Conservation (phyloP, 768 basidiomycete genomes). For the Boletus reticuloceps region DNA sequence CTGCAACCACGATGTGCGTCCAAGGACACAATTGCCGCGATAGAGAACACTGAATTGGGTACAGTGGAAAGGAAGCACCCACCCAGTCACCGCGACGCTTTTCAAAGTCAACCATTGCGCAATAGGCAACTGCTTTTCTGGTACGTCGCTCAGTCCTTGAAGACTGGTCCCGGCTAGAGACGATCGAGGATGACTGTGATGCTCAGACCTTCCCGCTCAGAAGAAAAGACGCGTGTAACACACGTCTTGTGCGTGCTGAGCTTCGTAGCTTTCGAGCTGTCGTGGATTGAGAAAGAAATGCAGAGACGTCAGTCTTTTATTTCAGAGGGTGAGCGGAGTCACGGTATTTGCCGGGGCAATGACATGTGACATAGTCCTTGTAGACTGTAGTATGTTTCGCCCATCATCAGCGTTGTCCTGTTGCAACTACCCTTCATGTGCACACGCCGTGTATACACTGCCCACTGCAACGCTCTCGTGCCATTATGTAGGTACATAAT, state of each 20-base stretch:
- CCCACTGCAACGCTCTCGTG: too few species aligned
- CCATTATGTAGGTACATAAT: too few species aligned
- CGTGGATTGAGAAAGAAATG: neutral
- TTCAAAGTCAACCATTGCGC: constrained; percentile 23
- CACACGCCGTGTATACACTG: too few species aligned
- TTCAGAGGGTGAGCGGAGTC: constrained; percentile 14
- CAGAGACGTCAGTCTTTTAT: constrained; percentile 2
- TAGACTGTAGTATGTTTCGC: too few species aligned
- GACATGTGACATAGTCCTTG: constrained; percentile 27
- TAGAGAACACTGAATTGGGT: constrained; percentile 12
- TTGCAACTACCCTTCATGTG: too few species aligned
- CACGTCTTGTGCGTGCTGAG: constrained; percentile 28
- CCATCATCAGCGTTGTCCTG: too few species aligned
- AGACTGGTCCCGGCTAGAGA: constrained; percentile 28
- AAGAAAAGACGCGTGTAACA: constrained; percentile 15
- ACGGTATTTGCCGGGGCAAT: constrained; percentile 9
- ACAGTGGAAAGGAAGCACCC: constrained; percentile 2
- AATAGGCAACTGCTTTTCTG: constrained; percentile 26
- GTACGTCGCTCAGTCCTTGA: constrained; percentile 28
- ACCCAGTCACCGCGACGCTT: constrained; percentile 29
- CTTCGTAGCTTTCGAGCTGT: constrained; percentile 31
- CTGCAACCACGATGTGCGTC: constrained; percentile 11
- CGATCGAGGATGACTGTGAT: constrained; percentile 28
- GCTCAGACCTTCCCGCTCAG: constrained; percentile 37
- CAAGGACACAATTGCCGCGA: constrained; percentile 17